Base-by-base conservation (phyloP, 768 basidiomycete genomes). In the Stropharia rugosoannulata region DNA sequence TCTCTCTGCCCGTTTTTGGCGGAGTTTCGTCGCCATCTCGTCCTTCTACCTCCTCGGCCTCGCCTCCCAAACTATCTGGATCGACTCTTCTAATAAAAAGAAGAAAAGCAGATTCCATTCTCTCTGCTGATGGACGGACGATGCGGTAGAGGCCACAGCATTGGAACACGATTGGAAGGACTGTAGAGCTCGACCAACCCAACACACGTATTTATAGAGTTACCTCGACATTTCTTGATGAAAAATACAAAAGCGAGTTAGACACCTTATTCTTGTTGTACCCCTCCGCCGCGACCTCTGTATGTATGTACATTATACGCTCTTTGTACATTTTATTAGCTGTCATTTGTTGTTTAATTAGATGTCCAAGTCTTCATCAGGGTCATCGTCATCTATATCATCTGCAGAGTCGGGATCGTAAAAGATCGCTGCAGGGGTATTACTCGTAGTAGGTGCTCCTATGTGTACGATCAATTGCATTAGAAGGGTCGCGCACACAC, bases 371-470 rank as follows among this genome's bases (percentile, higher is more conserved):
- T 96, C 94, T 66, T 96, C 95, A 62, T 97, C 95, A 18, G 95
- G 95, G 75, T 97, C 95, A 53, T 96, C 95, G 52, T 95, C 95
- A 66, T 97, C 95, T 49, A 95, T 82, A 61, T 97, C 95, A 65
- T 97, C 95, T 25, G 90, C 93, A 25, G 91, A 93, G 67, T 95
- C 95, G 8, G 95, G 93, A 62, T 95, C 92, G 60, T 96, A 97
- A 57, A 87, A 77, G 52, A 97, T 95, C 1, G 82, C 77, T 9
- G 77, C 75, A 25, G 68, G 62, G 5, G 61, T 49, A 57, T 58
- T 41, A 61, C 59, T 70, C 45, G 64, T 64, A 5, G 51, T 19
- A 4, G 65, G 62, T 64, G 75, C 73, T 8, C 77, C 80, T 81
- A 49, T 51, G 11, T 36, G 57, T 38, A 22, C 42, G 38, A 19